phyloP scores from a whole-genome alignment of 768 basidiomycete species.

The Phaeotremella skinneri region DNA sequence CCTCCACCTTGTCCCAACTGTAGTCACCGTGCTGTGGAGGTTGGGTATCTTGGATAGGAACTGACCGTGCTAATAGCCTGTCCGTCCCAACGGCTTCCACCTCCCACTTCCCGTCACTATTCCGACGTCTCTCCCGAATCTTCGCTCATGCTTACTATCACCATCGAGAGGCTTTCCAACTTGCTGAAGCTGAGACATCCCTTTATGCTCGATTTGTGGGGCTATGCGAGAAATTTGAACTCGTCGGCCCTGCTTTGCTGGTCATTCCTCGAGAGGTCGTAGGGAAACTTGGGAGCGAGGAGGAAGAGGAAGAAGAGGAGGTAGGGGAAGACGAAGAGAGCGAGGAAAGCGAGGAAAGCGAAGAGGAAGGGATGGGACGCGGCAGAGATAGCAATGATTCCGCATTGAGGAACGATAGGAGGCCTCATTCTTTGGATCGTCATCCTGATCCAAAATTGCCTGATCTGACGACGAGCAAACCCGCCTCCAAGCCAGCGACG shows the following conservation, averaged over 20 bases:
- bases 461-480: not conserved
- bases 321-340: conserved; percentile 15
- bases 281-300: conserved; percentile 6
- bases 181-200: conserved; percentile 68
- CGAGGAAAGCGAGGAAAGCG: conserved; percentile 1
- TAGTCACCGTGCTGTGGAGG: conserved; percentile 10
- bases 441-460: conserved; percentile 3
- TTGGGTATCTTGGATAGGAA: conserved; percentile 1
- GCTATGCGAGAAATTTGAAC: conserved; percentile 71
- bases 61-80: conserved; percentile 57
- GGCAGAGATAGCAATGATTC: conserved; percentile 8
- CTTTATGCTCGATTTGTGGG: conserved; percentile 86
- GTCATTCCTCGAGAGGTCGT: conserved; percentile 53
- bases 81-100: conserved; percentile 76
- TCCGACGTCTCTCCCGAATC: conserved; percentile 85
- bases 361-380: conserved; percentile 15
- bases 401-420: conserved; percentile 9
- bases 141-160: conserved; percentile 97
- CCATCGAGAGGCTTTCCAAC: conserved; percentile 82
- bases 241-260: conserved; percentile 79
- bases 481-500: not conserved
- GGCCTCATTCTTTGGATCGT: conserved; percentile 30
- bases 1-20: conserved; percentile 6
- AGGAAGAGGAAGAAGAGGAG: conserved; percentile 25
- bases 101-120: conserved; percentile 85